phyloP scores from a whole-genome alignment of 768 basidiomycete species.

The Pleurotus tuber-regium region DNA sequence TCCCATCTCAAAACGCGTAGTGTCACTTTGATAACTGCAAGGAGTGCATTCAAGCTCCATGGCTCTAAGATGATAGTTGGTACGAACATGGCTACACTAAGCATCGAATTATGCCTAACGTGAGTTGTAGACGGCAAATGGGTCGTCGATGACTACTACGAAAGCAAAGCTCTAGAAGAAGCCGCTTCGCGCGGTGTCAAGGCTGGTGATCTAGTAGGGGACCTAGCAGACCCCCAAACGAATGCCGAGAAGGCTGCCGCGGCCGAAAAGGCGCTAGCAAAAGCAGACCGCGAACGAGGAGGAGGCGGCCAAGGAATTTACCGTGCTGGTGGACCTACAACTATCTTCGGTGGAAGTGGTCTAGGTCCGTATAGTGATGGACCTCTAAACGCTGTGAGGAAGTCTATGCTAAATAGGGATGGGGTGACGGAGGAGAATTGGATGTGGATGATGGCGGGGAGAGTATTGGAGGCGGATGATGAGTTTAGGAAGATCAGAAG shows the following conservation, averaged over 20 bases:
- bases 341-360: constrained; percentile 82
- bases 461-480: constrained; percentile 59
- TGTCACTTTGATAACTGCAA: constrained; percentile 89
- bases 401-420: constrained; percentile 73
- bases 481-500: constrained; percentile 61
- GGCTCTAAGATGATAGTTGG: constrained; percentile 89
- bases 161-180: constrained; percentile 75
- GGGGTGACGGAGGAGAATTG: constrained; percentile 88
- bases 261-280: constrained; percentile 22
- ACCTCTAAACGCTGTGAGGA: constrained; percentile 80
- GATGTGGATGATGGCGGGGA: constrained; percentile 79
- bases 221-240: constrained; percentile 70
- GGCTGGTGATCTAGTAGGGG: constrained; percentile 79
- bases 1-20: constrained; percentile 87
- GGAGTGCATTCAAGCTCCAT: constrained; percentile 92
- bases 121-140: constrained; percentile 72
- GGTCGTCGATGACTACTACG: constrained; percentile 96
- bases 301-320: constrained; percentile 69
- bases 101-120: not conserved
- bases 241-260: constrained; percentile 33
- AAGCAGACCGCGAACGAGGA: constrained; percentile 49
- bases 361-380: constrained; percentile 89
- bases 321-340: constrained; percentile 89
- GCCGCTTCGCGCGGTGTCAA: constrained; percentile 80
- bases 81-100: constrained; percentile 35